phyloP scores from a whole-genome alignment of 148 eudicot genomes.

The Cornus florida region DNA sequence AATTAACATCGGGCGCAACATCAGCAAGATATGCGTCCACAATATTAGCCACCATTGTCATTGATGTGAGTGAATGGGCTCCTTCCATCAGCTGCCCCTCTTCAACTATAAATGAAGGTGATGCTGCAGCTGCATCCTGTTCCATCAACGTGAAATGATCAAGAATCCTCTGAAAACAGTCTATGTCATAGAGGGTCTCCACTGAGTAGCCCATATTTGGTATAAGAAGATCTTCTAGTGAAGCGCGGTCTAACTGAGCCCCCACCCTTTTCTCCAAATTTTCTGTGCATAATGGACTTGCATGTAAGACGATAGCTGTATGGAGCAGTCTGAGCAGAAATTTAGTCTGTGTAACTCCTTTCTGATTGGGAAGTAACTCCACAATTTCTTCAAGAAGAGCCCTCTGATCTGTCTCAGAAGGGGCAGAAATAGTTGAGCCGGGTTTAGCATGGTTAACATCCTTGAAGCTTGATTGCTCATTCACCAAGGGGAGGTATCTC shows the following conservation, averaged over 20 bases:
- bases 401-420: conserved; percentile 32
- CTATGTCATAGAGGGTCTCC: conserved; percentile 32
- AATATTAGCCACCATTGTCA: conserved; percentile 34
- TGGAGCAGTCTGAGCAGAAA: conserved; percentile 28
- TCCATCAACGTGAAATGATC: conserved; percentile 29
- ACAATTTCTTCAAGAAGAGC: conserved; percentile 32
- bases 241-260: conserved; percentile 24
- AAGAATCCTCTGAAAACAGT: conserved; percentile 39
- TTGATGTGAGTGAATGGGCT: conserved; percentile 12
- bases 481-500: not conserved
- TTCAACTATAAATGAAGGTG: conserved; percentile 14
- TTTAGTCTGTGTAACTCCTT: conserved; percentile 25
- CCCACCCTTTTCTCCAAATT: conserved; percentile 35
- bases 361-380: conserved; percentile 26
- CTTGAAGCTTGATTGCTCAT: conserved; percentile 29
- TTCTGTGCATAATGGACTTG: conserved; percentile 25
- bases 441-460: conserved; percentile 12
- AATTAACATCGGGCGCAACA: conserved; percentile 29
- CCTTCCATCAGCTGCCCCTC: conserved; percentile 12
- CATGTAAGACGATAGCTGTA: conserved; percentile 28
- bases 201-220: conserved; percentile 32
- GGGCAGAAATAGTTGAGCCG: conserved; percentile 16
- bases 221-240: conserved; percentile 24
- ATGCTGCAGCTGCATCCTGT: conserved; percentile 7
- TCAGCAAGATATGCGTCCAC: conserved; percentile 37